These are phyloP conservation scores for Aureobasidium sp. DNA, from an alignment of 2,329 filamentous ascomycete species.

Conservation along the genomic window DNA sequence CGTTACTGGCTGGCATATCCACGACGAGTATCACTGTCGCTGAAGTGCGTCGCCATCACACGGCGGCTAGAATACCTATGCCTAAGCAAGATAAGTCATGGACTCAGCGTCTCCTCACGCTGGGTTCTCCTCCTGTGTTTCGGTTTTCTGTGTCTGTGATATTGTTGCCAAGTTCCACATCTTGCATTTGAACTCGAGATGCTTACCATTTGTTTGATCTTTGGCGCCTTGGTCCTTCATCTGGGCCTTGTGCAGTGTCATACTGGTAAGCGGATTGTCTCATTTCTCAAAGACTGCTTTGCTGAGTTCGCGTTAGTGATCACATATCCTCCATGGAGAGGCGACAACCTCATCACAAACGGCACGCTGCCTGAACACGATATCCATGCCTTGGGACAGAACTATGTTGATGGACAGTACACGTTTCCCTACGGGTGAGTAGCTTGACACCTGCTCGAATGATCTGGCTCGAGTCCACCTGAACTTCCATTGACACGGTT, in stretches of 20 bases:
- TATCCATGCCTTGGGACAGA: conserved; percentile 37
- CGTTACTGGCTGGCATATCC: background rate
- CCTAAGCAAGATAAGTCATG: conserved; percentile 2
- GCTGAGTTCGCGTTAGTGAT: conserved; percentile 64
- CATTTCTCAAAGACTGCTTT: background rate
- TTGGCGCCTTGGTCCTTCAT: background rate
- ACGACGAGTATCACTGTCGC: too few species aligned
- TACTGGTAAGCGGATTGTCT: background rate
- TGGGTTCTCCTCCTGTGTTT: background rate
- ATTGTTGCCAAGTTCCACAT: background rate
- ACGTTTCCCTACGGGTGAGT: conserved; percentile 57
- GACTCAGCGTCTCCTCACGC: background rate
- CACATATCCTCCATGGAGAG: conserved; percentile 78
- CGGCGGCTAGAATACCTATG: background rate
- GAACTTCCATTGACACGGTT: background rate
- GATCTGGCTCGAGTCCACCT: background rate
- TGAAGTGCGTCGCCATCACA: background rate
- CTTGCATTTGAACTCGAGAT: background rate
- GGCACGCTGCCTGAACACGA: conserved; percentile 37
- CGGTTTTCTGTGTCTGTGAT: background rate
- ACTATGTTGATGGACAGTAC: conserved; percentile 34
- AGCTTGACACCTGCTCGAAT: background rate
- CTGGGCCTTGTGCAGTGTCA: background rate
- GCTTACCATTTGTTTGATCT: background rate
- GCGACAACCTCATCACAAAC: conserved; percentile 75